phyloP scores from a whole-genome alignment of 202 grass and related monocot genomes.

The Zizania palustris region DNA sequence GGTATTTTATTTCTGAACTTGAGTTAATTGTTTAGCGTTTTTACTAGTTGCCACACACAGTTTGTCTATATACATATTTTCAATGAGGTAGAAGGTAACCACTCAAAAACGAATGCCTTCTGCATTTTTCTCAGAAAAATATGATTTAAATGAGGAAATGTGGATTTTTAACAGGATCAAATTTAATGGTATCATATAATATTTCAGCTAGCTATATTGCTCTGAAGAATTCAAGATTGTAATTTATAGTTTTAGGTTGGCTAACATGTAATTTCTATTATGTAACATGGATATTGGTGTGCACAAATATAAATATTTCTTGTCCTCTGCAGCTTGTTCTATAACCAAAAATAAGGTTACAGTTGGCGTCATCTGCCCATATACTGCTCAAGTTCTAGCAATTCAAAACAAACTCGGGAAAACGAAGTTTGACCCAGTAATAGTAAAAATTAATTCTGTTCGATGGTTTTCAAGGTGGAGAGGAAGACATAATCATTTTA shows the following conservation, averaged over 20 bases:
- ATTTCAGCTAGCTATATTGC: conserved; percentile 35
- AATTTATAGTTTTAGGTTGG: not conserved
- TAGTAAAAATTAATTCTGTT: conserved; percentile 69
- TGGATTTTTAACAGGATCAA: not conserved
- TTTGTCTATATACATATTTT: conserved; percentile 17
- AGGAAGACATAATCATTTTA: conserved; percentile 78
- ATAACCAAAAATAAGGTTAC: conserved; percentile 33
- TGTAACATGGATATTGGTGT: not conserved
- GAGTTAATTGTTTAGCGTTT: not conserved
- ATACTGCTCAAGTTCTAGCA: conserved; percentile 67
- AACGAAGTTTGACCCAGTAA: conserved; percentile 5
- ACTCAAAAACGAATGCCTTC: too few relatives aligned
- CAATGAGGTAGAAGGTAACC: not conserved
- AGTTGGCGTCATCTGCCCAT: conserved; percentile 71
- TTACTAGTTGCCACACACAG: not conserved
- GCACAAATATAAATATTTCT: conserved; percentile 23
- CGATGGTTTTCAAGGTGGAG: conserved; percentile 81
- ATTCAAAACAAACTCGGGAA: conserved; percentile 51
- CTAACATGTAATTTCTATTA: not conserved
- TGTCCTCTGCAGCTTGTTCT: conserved; percentile 40
- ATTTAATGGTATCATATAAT: conserved; percentile 37
- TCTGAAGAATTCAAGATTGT: not conserved
- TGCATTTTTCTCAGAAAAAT: not conserved
- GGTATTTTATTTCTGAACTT: not conserved
- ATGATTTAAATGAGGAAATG: not conserved